Conservation (phyloP, 192 early-diverging fungal genomes). For the Coemansia sp. region DNA sequence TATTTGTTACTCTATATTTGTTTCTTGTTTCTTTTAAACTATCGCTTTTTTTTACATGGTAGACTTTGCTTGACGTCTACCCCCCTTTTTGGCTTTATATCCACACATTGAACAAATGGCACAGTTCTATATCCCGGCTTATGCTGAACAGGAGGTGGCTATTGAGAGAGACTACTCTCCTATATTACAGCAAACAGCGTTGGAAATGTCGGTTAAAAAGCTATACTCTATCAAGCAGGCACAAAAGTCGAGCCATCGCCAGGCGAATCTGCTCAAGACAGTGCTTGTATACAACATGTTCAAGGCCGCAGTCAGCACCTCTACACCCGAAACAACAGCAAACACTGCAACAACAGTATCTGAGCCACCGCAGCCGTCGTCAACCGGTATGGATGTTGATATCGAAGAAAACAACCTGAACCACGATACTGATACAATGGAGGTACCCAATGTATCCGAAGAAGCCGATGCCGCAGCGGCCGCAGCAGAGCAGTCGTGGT, state of each 20-base stretch:
- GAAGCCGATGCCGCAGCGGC: constrained; percentile 16
- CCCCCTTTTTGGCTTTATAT: not conserved
- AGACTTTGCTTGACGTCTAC: not conserved
- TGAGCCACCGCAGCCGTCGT: not conserved
- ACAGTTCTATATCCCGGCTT: constrained; percentile 14
- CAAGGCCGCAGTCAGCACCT: constrained; percentile 17
- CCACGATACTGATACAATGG: not conserved
- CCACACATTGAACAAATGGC: constrained; percentile 4
- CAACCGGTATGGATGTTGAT: not conserved
- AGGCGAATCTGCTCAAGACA: constrained; percentile 38
- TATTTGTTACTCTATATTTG: too few species aligned
- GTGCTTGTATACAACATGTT: constrained; percentile 53
- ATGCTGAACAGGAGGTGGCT: not conserved
- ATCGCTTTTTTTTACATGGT: not conserved
- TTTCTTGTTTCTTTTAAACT: not conserved
- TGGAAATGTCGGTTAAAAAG: constrained; percentile 46
- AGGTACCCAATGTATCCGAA: constrained; percentile 1
- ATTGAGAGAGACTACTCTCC: constrained; percentile 5
- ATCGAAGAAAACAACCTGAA: not conserved
- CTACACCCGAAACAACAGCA: not conserved
- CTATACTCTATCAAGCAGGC: constrained; percentile 35
- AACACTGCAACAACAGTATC: not conserved
- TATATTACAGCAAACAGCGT: constrained; percentile 24
- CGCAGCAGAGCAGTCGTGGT: constrained; percentile 52
- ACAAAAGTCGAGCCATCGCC: constrained; percentile 36